Evolutionary conservation across 2,329 filamentous ascomycete genomes (phyloP).

Genomic region (Penicillium hordei): DNA sequence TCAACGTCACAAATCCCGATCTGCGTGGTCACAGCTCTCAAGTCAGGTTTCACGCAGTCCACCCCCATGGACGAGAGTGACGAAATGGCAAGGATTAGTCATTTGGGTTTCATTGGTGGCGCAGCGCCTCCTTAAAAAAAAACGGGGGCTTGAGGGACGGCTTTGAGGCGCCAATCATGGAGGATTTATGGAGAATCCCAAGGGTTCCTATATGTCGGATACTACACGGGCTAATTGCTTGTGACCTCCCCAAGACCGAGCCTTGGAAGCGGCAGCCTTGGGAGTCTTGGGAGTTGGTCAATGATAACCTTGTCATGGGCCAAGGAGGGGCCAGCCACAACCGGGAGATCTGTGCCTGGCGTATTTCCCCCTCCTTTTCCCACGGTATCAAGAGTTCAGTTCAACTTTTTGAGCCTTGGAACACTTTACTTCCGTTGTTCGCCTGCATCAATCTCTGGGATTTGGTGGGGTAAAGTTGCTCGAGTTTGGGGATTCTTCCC

Average conservation of each 20-base stretch:
- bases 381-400: background rate
- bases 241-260: background rate
- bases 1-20: slow-evolving; percentile 9
- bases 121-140: background rate
- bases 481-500: slow-evolving; percentile 5
- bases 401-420: background rate
- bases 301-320: background rate
- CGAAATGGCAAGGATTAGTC: slow-evolving; percentile 10
- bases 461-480: slow-evolving; percentile 6
- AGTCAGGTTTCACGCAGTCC: background rate
- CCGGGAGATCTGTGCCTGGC: slow-evolving; percentile 7
- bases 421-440: background rate
- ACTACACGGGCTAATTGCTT: slow-evolving; percentile 1
- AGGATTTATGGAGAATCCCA: background rate
- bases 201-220: background rate
- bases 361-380: background rate
- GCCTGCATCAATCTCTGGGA: background rate
- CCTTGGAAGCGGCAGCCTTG: background rate
- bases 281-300: background rate
- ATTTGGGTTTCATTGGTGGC: slow-evolving; percentile 6
- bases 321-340: slow-evolving; percentile 8
- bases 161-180: slow-evolving; percentile 1
- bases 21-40: background rate
- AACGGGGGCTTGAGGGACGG: background rate
- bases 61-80: background rate